These are phyloP conservation scores for Talaromyces atroroseus DNA, from an alignment of 2,329 filamentous ascomycete genomes.

Conservation along the genomic window DNA sequence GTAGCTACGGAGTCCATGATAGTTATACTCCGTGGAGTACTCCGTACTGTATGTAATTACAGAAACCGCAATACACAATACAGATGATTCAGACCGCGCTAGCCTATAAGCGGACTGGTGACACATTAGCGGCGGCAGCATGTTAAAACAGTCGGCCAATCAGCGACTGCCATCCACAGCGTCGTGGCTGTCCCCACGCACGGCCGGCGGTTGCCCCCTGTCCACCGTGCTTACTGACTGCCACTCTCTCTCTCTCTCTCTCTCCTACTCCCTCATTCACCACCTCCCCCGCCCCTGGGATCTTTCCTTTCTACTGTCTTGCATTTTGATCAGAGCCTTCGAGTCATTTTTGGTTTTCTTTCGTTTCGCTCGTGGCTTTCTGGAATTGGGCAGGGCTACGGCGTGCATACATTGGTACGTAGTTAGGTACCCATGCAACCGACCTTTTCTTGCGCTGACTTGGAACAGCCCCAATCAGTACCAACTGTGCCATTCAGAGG, in stretches of 20 bases:
- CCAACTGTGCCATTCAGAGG: not conserved
- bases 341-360: not conserved
- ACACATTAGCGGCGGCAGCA: slow-evolving; percentile 6
- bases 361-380: not conserved
- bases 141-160: not conserved
- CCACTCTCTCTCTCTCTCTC: not conserved
- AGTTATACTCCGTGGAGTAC: too few species aligned
- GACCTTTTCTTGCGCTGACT: not conserved
- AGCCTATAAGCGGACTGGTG: slow-evolving; percentile 4
- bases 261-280: not conserved
- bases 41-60: not conserved
- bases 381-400: not conserved
- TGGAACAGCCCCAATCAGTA: not conserved
- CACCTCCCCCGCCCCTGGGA: not conserved
- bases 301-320: not conserved
- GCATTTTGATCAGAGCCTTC: not conserved
- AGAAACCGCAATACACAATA: not conserved
- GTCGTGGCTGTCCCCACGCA: not conserved
- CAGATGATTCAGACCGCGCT: not conserved
- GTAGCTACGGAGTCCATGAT: not conserved
- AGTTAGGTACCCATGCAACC: not conserved
- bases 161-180: not conserved
- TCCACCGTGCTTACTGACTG: not conserved
- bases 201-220: not conserved
- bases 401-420: not conserved